Evolutionary conservation across 352 stramenopile genomes (phyloP), one percentile per base, ranked within the genome.

Genomic region (Globisporangium paddicum): DNA sequence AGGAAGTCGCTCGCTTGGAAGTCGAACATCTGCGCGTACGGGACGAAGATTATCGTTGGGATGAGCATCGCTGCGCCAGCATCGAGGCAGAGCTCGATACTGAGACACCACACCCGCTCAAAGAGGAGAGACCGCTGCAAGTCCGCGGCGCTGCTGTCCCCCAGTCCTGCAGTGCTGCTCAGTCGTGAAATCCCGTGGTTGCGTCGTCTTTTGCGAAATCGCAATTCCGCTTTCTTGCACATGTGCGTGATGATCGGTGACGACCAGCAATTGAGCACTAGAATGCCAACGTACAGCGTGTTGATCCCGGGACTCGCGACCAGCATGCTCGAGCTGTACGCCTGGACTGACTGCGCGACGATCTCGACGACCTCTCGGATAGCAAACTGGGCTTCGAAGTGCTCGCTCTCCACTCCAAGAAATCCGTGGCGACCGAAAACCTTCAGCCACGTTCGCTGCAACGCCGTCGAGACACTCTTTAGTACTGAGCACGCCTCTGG

Each of bases 321-420:
- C 9, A 57, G 14, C 23, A 41, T 57, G 19, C 50, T 57, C 10
- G 30, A 57, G n/a, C 50, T 57, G 9, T 46, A 57, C 6, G 50
- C 50, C 23, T 57, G 50, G 32, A 34, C 50, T 23, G 30, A 45
- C 34, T 46, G 34, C 21, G 35, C 23, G 16, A 47, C 21, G 30
- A 55, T 34, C 26, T 61, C 51, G 1, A 25, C n/a, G 16, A 45
- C 7, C 51, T 58, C 51, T 42, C 25, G 51, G 9, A 47, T 19
- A 21, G 18, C 35, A 25, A 58, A 58, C 35, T 47, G 51, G 14
- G 45, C 18, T 26, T 58, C 35, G 23, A 58, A 58, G 19, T 58
- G 28, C 19, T 45, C 21, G 37, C 51, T 46, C 26, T 58, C 51
- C 9, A 58, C 51, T 18, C 51, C 51, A 35, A 58, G 11, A 38